Evolutionary conservation across 257 asterid species (phyloP), one percentile per base, ranked within the genome.

Genomic region (Asclepias syriaca): DNA sequence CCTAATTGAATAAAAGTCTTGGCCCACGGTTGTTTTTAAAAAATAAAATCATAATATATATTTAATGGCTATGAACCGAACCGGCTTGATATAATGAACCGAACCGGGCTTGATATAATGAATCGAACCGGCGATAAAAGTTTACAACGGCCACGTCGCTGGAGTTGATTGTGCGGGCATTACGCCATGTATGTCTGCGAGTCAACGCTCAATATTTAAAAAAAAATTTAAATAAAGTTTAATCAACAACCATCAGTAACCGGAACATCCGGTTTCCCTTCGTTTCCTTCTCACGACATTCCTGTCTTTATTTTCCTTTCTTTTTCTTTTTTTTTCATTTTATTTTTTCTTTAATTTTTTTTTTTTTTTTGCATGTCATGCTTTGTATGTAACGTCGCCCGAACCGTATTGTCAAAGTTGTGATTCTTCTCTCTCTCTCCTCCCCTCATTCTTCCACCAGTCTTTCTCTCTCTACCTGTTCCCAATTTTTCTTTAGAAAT

Each of bases 191-290:
- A 71, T 40, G 9, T 43, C 57, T 59, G 58, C 6, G 7, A 34
- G 37, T 56, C 56, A 70, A 21, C 29, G 58, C 43, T 34, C 56
- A 70, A 55, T 24, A 43, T 7, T 43, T 43, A 43, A 7, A 43
- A 46, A 58, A 29, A 54, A 12, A 45, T 46, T 27, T 27, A 65
- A 40, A 39, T 32, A 60, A 59, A 13, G n/a, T n/a, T n/a, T 37
- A 14, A 65, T 45, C 5, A 55, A 21, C 37, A 40, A 24, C 67
- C 77, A 66, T 65, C 13, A 5, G 24, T 66, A 49, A 40, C 77
- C 77, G 61, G 11, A 65, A 55, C 56, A 22, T 37, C 59, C 65
- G 72, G 58, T 66, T 53, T 65, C 5, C 56, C 56, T 43, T 21
- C 48, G 66, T 40, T 60, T 60, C 14, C 39, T 7, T 45, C 21